Base-by-base conservation (phyloP, 176 grass and related monocot species). In the Juncus effusus region DNA sequence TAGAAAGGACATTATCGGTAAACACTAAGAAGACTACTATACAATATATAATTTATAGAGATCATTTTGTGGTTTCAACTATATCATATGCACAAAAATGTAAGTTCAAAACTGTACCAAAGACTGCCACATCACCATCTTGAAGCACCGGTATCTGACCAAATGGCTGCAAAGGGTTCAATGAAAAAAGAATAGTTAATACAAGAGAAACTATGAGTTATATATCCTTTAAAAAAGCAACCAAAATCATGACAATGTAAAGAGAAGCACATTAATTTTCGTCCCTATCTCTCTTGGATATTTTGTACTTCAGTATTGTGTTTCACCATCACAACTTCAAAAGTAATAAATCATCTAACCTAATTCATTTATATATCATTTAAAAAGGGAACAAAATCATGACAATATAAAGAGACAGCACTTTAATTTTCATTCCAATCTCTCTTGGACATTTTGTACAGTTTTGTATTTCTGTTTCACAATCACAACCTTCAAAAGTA, bases 121-220 rank as follows among this genome's bases (percentile, higher is more conserved):
- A 86, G 45, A 95, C 38, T 11, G 78, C 72, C 9, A 75, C 56
- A 0, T 86, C 90, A 3, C 74, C 90, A 8, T 95, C 90, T 59
- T 86, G 64, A n/a, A 95, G 49, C 38, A 58, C 85, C 0, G 90
- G 90, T 76, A 95, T 89, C 79, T 95, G 80, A 65, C 85, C 90
- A 7, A 95, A 95, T 14, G 90, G 90, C 90, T 95, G 85, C 78
- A 69, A n/a, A 3, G 35, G 1, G 80, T 37, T 10, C 4, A 7
- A 28, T 28, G 19, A 16, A 4, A 50, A 36, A 10, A 38, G 6
- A 36, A 7, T 11, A 4, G 3, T 52, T 52, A 1, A 61, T 36
- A 38, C 37, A 2, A 12, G 9, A 52, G 39, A 54, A 13, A 7
- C 6, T 39, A 28, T 8, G 6, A 15, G n/a, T 2, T 3, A 38